These are phyloP conservation scores for Dalbergia cultrata DNA, from an alignment of 306 rosid species.

Conservation along the genomic window DNA sequence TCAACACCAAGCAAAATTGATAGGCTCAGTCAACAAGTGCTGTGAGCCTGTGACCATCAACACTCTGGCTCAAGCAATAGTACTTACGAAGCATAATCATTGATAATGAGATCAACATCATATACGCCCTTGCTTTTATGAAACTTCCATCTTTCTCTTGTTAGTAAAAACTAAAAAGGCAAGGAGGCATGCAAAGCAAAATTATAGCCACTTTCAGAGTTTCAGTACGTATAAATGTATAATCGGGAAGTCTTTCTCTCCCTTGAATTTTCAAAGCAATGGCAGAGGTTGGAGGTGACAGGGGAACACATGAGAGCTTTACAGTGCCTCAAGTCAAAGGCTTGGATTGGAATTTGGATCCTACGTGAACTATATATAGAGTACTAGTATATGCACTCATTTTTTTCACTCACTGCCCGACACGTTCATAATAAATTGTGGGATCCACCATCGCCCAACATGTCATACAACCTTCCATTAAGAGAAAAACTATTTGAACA, in stretches of 20 bases:
- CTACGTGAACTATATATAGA: no score
- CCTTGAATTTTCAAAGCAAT: background rate
- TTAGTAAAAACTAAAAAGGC: background rate
- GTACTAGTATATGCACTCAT: no score
- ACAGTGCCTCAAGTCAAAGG: background rate
- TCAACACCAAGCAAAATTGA: no score
- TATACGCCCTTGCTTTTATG: background rate
- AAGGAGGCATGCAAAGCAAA: background rate
- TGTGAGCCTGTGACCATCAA: background rate
- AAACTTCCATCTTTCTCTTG: slow-evolving; percentile 11
- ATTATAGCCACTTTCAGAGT: background rate
- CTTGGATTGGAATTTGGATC: background rate
- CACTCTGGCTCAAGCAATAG: background rate
- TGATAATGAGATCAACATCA: background rate
- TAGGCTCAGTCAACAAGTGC: background rate
- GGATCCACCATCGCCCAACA: no score
- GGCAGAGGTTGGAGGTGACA: no score
- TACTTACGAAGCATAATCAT: background rate
- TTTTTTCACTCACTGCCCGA: no score
- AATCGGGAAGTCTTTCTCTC: background rate
- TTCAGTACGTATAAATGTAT: background rate
- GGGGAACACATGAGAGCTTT: no score
- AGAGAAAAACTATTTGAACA: no score
- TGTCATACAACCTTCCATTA: no score
- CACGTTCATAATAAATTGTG: no score